Percentiles rank a stretch among this genome's conserved stretches.
Conservation (phyloP, 306 rosid species). For the Sechiopsis laciniata region DNA sequence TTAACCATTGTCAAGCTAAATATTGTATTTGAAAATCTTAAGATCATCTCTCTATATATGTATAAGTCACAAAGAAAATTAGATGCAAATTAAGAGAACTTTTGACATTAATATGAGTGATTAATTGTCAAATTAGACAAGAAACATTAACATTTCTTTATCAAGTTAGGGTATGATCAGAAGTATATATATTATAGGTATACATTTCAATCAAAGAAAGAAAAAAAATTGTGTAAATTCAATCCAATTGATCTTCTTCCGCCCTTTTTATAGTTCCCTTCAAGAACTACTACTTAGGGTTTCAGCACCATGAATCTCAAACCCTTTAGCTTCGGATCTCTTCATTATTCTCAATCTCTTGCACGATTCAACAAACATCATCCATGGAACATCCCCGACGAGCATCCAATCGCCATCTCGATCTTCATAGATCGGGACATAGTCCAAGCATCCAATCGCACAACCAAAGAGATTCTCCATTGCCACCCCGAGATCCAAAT, state of each 20-base stretch:
- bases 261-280: not conserved
- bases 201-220: not conserved
- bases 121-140: conserved; percentile 10
- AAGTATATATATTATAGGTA: not conserved
- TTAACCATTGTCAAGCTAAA: not conserved
- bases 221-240: not conserved
- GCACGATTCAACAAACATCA: conserved; percentile 24
- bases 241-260: not conserved
- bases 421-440: conserved; percentile 83
- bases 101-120: not conserved
- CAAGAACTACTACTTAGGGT: conserved; percentile 8
- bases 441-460: conserved; percentile 47
- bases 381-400: conserved; percentile 94
- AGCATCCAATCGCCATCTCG: conserved; percentile 99
- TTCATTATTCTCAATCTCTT: conserved; percentile 26
- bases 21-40: not conserved
- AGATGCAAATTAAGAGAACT: not conserved
- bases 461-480: conserved; percentile 72
- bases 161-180: conserved; percentile 9
- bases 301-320: conserved; percentile 2
- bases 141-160: not conserved
- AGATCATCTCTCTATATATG: not conserved
- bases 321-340: conserved; percentile 23
- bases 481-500: conserved; percentile 53
- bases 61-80: not conserved